Evolutionary conservation across 805 yeast genomes (phyloP), one percentile per base, ranked within the genome.

Genomic region (Monosporozyma solicola): DNA sequence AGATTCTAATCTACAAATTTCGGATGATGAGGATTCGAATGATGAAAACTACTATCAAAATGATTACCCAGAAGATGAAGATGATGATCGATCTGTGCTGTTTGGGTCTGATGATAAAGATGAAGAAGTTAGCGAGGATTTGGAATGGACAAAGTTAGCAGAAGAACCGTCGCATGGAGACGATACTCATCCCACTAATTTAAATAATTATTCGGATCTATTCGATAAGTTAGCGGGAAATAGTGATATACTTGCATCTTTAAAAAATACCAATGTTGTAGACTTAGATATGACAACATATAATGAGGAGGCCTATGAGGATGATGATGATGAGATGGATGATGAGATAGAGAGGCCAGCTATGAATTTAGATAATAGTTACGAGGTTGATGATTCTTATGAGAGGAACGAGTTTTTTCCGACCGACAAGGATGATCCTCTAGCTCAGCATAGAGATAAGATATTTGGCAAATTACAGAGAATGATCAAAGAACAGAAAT

Each of bases 31-130:
- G 56, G 95, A 87, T 63, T 85, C 94, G 0, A 87, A 87, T 63
- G 96, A 96, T 22, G 99, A 92, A 70, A 89, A 87, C 52, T 91
- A 83, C 63, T 92, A 92, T 65, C 81, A 82, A 61, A 92, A 94
- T 68, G 98, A 92, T 63, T 92, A 92, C 63, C 98, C 98, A 0
- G 96, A 89, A 47, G 97, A 91, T 63, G 97, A 89, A 57, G 92
- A 87, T 61, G 89, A 82, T 9, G 82, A 71, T 49, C 58, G 72
- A 52, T 66, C 74, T 0, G 59, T 72, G 24, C 57, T 70, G 3
- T 65, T 68, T 46, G 72, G 72, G 10, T 69, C 67, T 25, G 72
- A 67, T 16, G 74, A 63, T 3, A 73, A 60, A 51, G 70, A 69
- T 15, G 68, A 66, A 41, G 74, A 69, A 2, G 64, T 63, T 5